Percentiles rank a stretch among this genome's conserved stretches.
These are phyloP conservation scores for Crotalaria pallida DNA, from an alignment of 306 rosid genomes.

Conservation along the genomic window DNA sequence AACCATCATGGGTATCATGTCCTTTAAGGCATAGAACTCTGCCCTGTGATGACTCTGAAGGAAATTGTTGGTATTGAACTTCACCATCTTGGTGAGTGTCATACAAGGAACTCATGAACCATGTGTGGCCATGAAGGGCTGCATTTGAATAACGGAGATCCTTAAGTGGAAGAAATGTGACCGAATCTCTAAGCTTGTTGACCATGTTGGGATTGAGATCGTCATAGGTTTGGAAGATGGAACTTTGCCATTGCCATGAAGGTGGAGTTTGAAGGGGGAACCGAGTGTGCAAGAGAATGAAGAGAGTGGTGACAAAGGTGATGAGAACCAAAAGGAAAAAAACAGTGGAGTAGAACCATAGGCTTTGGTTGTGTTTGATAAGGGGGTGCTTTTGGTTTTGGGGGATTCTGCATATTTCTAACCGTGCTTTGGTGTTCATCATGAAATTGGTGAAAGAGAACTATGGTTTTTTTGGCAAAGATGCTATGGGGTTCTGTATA, in stretches of 20 bases:
- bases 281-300: constrained; percentile 35
- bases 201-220: background rate
- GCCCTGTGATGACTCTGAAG: constrained; percentile 39
- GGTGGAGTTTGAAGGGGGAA: constrained; percentile 26
- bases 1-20: constrained; percentile 48
- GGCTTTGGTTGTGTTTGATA: no score
- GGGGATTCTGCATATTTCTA: no score
- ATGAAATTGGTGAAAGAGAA: no score
- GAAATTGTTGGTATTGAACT: constrained; percentile 63
- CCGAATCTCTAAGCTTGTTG: constrained; percentile 41
- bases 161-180: constrained; percentile 64
- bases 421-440: no score
- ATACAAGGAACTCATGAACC: constrained; percentile 76
- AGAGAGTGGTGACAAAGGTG: constrained; percentile 26
- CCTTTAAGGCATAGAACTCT: constrained; percentile 58
- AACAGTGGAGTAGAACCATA: constrained; percentile 22
- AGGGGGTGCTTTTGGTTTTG: no score
- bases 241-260: constrained; percentile 23
- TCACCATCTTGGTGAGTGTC: constrained; percentile 48
- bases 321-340: constrained; percentile 35
- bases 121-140: constrained; percentile 53
- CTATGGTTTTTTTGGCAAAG: no score
- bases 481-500: no score
- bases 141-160: constrained; percentile 42
- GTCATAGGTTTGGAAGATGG: background rate